phyloP scores from a whole-genome alignment of 352 stramenopile species.

The Plasmopara viticola region DNA sequence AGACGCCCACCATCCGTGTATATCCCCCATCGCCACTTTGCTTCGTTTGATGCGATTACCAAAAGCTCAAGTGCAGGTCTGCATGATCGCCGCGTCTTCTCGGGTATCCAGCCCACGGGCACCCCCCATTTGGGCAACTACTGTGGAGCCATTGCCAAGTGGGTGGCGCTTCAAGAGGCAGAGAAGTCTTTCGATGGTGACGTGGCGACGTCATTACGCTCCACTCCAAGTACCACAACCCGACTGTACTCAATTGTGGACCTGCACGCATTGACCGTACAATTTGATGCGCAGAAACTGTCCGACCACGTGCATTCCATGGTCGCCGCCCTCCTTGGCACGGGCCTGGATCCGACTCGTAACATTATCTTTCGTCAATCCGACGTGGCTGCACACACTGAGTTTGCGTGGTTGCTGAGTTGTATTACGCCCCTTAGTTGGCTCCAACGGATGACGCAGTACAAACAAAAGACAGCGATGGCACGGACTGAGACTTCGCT shows the following conservation, averaged over 20 bases:
- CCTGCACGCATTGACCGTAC: constrained; percentile 97
- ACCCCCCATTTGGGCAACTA: constrained; percentile 99
- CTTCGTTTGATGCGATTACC: not conserved
- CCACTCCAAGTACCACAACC: constrained; percentile 10
- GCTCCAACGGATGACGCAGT: constrained; percentile 99
- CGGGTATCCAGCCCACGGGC: constrained; percentile 97
- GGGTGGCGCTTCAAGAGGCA: constrained; percentile 92
- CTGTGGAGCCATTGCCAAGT: constrained; percentile 96
- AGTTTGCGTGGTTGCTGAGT: constrained; percentile 96
- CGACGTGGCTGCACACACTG: constrained; percentile 82
- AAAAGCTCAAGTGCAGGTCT: constrained; percentile 8
- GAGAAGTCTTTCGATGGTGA: not conserved
- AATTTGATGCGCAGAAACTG: constrained; percentile 89
- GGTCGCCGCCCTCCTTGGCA: constrained; percentile 93
- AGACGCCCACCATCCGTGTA: too few relatives aligned
- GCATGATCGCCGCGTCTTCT: constrained; percentile 87
- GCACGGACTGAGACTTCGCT: constrained; percentile 77
- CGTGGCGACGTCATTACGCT: constrained; percentile 2
- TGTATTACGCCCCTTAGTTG: constrained; percentile 97
- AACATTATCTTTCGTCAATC: constrained; percentile 83
- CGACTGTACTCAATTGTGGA: constrained; percentile 89
- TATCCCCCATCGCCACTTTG: not conserved
- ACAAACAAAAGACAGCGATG: constrained; percentile 95
- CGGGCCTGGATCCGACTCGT: constrained; percentile 78
- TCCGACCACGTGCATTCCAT: constrained; percentile 85